Evolutionary conservation across 1,284 basidiomycete species (phyloP).

Genomic region (Heterobasidion parviporum): DNA sequence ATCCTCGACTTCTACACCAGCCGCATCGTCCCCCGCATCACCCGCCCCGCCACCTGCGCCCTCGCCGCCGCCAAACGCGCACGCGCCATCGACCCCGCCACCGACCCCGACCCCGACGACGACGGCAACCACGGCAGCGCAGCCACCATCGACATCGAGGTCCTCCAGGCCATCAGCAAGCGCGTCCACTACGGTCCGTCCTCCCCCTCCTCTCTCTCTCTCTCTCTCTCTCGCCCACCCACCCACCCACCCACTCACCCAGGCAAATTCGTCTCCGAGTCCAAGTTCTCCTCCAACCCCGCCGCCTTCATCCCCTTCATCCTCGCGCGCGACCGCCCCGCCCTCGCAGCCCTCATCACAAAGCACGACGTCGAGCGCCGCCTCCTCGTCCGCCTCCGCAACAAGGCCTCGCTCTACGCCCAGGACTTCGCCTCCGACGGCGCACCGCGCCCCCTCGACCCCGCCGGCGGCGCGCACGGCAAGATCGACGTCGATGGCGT

Average conservation of each 20-base stretch:
- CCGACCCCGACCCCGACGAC: slow-evolving; percentile 67
- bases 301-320: slow-evolving; percentile 91
- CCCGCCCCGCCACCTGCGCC: slow-evolving; percentile 54
- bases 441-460: slow-evolving; percentile 29
- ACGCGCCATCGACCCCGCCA: slow-evolving; percentile 42
- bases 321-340: slow-evolving; percentile 62
- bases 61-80: slow-evolving; percentile 57
- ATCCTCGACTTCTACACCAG: slow-evolving; percentile 88
- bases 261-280: slow-evolving; percentile 99
- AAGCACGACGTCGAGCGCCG: slow-evolving; percentile 93
- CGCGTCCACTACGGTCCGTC: slow-evolving; percentile 91
- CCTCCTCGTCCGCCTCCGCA: slow-evolving; percentile 79
- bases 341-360: slow-evolving; percentile 83
- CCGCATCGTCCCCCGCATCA: slow-evolving; percentile 78
- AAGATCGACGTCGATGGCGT: slow-evolving; percentile 95
- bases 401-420: slow-evolving; percentile 91
- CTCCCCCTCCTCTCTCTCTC: background rate
- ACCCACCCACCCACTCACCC: slow-evolving; percentile 1
- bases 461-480: slow-evolving; percentile 16
- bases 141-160: slow-evolving; percentile 90
- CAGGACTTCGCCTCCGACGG: slow-evolving; percentile 81
- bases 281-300: slow-evolving; percentile 85
- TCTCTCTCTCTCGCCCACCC: background rate
- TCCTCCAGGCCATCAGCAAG: slow-evolving; percentile 89
- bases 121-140: slow-evolving; percentile 98